phyloP scores from a whole-genome alignment of 2,329 filamentous ascomycete species.

The Exophiala sideris region DNA sequence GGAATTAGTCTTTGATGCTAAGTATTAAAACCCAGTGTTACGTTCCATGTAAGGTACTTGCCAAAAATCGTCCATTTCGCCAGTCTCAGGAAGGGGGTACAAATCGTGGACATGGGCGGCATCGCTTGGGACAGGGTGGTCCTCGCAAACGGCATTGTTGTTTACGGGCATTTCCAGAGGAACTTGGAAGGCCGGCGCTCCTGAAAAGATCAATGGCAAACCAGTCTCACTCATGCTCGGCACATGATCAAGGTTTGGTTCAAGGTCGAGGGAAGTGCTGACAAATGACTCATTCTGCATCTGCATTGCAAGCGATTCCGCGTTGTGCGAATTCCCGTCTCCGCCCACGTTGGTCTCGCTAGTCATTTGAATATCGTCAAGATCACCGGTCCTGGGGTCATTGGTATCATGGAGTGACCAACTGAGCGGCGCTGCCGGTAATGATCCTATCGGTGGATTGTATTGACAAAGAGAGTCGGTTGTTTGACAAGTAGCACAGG shows the following conservation, averaged over 20 bases:
- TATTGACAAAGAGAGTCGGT: slow-evolving; percentile 3
- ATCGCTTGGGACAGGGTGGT: background rate
- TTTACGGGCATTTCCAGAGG: background rate
- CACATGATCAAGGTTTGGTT: background rate
- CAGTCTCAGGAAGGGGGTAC: slow-evolving; percentile 2
- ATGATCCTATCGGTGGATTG: background rate
- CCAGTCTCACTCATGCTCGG: background rate
- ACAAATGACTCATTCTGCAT: background rate
- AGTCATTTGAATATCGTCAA: background rate
- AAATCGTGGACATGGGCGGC: background rate
- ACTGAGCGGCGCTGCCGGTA: background rate
- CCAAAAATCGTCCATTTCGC: slow-evolving; percentile 13
- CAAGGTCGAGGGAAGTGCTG: background rate
- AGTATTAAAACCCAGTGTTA: background rate
- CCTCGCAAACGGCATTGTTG: background rate
- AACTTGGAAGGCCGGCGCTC: background rate
- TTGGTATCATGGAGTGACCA: background rate
- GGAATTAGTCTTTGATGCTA: background rate
- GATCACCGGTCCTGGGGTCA: background rate
- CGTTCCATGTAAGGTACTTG: slow-evolving; percentile 9
- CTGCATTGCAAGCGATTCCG: background rate
- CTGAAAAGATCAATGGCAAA: background rate
- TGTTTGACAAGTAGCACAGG: slow-evolving; percentile 18
- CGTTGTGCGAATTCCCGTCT: background rate
- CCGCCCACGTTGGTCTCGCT: background rate